Percentiles rank a stretch among this genome's conserved stretches.
phyloP scores from a whole-genome alignment of 495 filamentous ascomycete species.

The Xylaria venustula region DNA sequence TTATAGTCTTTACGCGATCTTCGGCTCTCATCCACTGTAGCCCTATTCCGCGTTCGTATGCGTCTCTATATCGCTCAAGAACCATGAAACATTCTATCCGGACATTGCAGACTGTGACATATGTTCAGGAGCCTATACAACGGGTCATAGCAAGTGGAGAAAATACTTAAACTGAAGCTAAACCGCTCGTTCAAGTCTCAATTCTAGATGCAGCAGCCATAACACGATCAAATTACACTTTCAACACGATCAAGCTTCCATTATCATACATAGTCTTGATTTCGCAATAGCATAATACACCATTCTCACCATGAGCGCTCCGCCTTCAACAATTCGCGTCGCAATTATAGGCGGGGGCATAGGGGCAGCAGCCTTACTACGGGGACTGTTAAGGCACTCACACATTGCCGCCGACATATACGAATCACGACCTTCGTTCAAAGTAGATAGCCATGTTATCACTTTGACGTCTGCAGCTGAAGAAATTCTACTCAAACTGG shows the following conservation, averaged over 20 bases:
- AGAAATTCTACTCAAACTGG: conserved; percentile 19
- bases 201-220: not conserved
- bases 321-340: conserved; percentile 26
- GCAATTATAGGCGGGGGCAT: conserved; percentile 38
- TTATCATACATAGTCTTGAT: not conserved
- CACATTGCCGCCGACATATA: conserved; percentile 34
- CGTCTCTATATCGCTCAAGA: not conserved
- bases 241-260: not conserved
- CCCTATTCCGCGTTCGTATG: not conserved
- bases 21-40: not conserved
- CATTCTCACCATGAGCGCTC: conserved; percentile 18
- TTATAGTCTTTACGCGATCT: not conserved
- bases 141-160: not conserved
- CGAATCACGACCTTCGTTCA: conserved; percentile 30
- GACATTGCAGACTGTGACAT: not conserved
- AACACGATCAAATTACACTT: not conserved
- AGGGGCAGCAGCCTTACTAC: conserved; percentile 26
- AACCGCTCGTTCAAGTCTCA: not conserved
- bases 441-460: conserved; percentile 28
- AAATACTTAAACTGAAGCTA: conserved; percentile 1
- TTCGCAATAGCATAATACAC: not conserved
- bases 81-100: not conserved
- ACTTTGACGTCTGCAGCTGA: conserved; percentile 21
- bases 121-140: not conserved
- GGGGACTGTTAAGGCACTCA: conserved; percentile 29